Evolutionary conservation across 352 stramenopile genomes (phyloP).

Genomic region (Globisporangium radiosum): DNA sequence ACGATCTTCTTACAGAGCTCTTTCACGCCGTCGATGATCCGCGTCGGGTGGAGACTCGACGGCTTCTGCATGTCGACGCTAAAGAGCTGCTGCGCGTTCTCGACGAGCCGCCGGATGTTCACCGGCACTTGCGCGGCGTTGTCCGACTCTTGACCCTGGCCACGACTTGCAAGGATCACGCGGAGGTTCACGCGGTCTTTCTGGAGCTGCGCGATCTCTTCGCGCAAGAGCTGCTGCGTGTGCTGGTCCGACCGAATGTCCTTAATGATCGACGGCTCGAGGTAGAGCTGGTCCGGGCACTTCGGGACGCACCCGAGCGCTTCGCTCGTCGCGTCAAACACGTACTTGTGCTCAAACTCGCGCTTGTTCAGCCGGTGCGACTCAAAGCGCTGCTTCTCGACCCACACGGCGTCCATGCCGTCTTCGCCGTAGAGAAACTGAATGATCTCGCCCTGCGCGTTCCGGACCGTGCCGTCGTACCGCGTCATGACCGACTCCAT

Average conservation of each 20-base stretch:
- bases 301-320: constrained; percentile 89
- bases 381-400: constrained; percentile 97
- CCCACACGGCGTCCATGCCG: constrained; percentile 99
- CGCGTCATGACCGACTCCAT: constrained; percentile 99
- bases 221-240: constrained; percentile 90
- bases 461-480: constrained; percentile 99
- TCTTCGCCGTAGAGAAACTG: constrained; percentile 95
- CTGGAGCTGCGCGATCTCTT: constrained; percentile 92
- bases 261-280: constrained; percentile 84
- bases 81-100: constrained; percentile 94
- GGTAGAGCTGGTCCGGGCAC: constrained; percentile 76
- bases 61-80: constrained; percentile 91
- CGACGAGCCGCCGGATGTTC: constrained; percentile 93
- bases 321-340: constrained; percentile 90
- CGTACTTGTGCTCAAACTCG: constrained; percentile 93
- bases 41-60: constrained; percentile 89
- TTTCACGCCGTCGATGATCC: constrained; percentile 88
- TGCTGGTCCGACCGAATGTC: constrained; percentile 92
- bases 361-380: constrained; percentile 85
- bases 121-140: constrained; percentile 88
- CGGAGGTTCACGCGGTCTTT: constrained; percentile 93
- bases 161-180: constrained; percentile 93
- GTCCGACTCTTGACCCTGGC: constrained; percentile 91
- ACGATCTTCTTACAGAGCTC: constrained; percentile 94
- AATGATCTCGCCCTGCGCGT: constrained; percentile 84